A percentile compares a stretch with the other conserved stretches of the same genome.
phyloP scores from a whole-genome alignment of 495 filamentous ascomycete species.

The Podospora appendiculata region DNA sequence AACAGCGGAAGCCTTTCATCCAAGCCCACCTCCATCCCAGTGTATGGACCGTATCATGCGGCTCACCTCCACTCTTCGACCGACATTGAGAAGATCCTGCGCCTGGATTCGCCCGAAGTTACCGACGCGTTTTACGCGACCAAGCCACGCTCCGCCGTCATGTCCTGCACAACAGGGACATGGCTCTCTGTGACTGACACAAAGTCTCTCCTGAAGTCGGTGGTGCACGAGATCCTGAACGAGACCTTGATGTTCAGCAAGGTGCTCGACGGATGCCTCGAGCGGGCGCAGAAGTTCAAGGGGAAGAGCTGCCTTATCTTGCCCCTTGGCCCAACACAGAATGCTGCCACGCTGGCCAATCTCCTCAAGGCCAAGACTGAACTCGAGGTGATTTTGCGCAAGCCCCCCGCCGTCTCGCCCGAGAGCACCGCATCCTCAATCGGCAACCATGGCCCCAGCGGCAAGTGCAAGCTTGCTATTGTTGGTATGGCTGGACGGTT shows the following conservation, averaged over 20 bases:
- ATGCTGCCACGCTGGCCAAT: conserved; percentile 34
- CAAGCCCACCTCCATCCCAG: conserved; percentile 56
- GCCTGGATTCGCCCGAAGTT: conserved; percentile 28
- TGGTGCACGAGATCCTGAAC: conserved; percentile 53
- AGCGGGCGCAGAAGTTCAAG: conserved; percentile 27
- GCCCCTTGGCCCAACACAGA: conserved; percentile 45
- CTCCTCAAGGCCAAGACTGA: conserved; percentile 31
- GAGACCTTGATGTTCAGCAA: conserved; percentile 51
- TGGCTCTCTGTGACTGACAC: conserved; percentile 37
- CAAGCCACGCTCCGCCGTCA: conserved; percentile 44
- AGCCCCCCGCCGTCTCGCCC: conserved; percentile 21
- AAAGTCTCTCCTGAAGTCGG: conserved; percentile 39
- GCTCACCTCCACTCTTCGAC: conserved; percentile 56
- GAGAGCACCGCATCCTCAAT: conserved; percentile 24
- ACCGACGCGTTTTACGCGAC: conserved; percentile 34
- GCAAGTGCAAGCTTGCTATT: conserved; percentile 53
- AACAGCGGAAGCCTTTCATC: conserved; percentile 43
- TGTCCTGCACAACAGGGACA: conserved; percentile 50
- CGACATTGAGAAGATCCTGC: conserved; percentile 55
- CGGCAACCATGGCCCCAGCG: conserved; percentile 34
- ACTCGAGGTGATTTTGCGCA: conserved; percentile 32
- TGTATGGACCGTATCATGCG: conserved; percentile 79
- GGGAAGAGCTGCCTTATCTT: conserved; percentile 41
- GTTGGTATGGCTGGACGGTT: conserved; percentile 73
- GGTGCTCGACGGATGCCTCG: conserved; percentile 46